These are phyloP conservation scores for Camelina neglecta DNA, from an alignment of 345 rosid species.

Conservation along the genomic window DNA sequence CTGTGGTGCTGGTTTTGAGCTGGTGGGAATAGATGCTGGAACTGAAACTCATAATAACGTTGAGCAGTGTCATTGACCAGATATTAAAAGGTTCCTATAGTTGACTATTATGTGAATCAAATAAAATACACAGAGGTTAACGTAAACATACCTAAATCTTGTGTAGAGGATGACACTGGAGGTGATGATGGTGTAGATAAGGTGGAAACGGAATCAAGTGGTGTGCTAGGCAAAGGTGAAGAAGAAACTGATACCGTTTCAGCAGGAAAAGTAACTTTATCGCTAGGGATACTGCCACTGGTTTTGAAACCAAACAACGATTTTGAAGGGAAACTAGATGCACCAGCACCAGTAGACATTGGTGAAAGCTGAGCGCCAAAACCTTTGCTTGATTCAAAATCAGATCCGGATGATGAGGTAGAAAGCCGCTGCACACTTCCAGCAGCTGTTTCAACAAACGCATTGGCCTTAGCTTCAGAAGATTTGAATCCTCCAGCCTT, in stretches of 20 bases:
- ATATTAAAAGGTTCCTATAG: constrained; percentile 36
- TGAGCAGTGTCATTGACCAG: constrained; percentile 35
- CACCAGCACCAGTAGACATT: constrained; percentile 44
- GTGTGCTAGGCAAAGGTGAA: constrained; percentile 32
- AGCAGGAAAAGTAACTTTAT: constrained; percentile 42
- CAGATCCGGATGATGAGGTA: constrained; percentile 8
- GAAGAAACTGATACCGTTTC: constrained; percentile 35
- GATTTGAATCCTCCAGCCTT: constrained; percentile 48
- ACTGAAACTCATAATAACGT: constrained; percentile 39
- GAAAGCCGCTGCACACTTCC: constrained; percentile 34
- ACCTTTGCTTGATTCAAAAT: constrained; percentile 43
- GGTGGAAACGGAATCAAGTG: constrained; percentile 30
- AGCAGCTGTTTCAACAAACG: constrained; percentile 37
- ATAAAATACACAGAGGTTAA: constrained; percentile 20
- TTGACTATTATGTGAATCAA: constrained; percentile 27
- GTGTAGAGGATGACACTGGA: constrained; percentile 27
- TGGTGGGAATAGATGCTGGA: constrained; percentile 48
- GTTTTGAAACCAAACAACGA: constrained; percentile 45
- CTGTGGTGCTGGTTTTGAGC: constrained; percentile 37
- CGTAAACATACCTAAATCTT: constrained; percentile 40
- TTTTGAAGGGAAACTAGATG: constrained; percentile 44
- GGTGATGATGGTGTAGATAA: constrained; percentile 29
- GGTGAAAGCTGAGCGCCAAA: constrained; percentile 44
- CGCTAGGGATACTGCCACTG: constrained; percentile 52
- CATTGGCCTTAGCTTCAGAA: constrained; percentile 43